These are phyloP conservation scores for Murraya koenigii DNA, from an alignment of 345 rosid species.

Conservation along the genomic window DNA sequence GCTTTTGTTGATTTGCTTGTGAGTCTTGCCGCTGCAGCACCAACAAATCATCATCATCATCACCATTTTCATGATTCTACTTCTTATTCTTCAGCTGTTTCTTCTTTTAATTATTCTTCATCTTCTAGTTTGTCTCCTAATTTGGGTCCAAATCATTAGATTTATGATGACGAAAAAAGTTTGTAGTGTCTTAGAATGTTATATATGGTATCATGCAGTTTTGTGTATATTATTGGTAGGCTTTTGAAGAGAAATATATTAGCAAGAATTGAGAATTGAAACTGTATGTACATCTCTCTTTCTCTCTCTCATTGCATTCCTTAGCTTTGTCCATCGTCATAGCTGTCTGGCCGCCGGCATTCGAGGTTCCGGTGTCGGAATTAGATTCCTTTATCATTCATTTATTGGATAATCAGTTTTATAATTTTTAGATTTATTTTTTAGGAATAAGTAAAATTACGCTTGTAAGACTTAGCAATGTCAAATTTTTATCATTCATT, in stretches of 20 bases:
- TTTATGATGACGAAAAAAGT: constrained; percentile 17
- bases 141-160: constrained; percentile 19
- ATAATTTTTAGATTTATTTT: too few species aligned
- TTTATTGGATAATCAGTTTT: too few species aligned
- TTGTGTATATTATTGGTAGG: constrained; percentile 23
- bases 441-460: too few species aligned
- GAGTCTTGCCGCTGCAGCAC: constrained; percentile 26
- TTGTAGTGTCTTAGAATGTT: constrained; percentile 9
- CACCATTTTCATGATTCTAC: constrained; percentile 23
- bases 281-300: not conserved
- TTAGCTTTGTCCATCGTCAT: not conserved
- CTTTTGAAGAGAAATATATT: not conserved
- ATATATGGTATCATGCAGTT: not conserved
- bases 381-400: too few species aligned
- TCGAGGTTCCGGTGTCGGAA: too few species aligned
- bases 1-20: constrained; percentile 78
- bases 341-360: too few species aligned
- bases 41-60: not conserved
- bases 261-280: too few species aligned
- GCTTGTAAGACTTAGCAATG: too few species aligned
- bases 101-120: constrained; percentile 33
- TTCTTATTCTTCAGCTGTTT: constrained; percentile 44
- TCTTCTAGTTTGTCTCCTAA: constrained; percentile 20
- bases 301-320: not conserved
- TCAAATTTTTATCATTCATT: too few species aligned